Conservation (phyloP, 2,329 filamentous ascomycete species). For the Alternaria consortialis region DNA sequence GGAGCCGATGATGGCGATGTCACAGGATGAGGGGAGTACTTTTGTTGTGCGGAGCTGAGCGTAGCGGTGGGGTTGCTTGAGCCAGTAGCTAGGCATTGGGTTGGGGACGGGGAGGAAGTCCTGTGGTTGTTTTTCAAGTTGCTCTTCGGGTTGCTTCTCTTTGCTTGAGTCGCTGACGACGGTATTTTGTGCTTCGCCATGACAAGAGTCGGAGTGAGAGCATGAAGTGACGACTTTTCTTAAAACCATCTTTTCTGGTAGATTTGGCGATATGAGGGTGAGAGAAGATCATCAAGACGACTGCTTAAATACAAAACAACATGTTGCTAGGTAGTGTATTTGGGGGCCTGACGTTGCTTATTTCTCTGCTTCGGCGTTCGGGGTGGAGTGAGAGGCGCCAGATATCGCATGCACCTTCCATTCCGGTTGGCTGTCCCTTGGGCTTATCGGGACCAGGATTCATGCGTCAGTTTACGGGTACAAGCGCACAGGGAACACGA, state of each 20-base stretch:
- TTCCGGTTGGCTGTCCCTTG: constrained; percentile 1
- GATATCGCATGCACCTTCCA: not conserved
- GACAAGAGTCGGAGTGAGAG: not conserved
- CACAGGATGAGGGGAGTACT: constrained; percentile 5
- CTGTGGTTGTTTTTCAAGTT: not conserved
- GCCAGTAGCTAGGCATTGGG: constrained; percentile 51
- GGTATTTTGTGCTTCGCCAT: not conserved
- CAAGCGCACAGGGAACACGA: not conserved
- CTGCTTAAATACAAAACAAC: too few species aligned
- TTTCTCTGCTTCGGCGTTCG: not conserved
- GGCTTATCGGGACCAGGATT: constrained; percentile 18
- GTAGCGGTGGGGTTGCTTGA: constrained; percentile 40
- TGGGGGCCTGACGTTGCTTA: not conserved
- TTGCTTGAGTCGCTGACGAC: not conserved
- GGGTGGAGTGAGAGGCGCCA: not conserved
- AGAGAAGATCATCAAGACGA: too few species aligned
- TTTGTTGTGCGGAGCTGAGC: constrained; percentile 39
- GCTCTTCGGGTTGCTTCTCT: not conserved
- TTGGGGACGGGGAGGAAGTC: constrained; percentile 42
- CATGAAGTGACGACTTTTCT: not conserved
- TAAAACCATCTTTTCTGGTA: not conserved
- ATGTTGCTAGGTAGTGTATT: not conserved
- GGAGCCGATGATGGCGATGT: not conserved
- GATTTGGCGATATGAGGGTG: too few species aligned
- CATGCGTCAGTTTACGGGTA: constrained; percentile 16